These are phyloP conservation scores for Leptomonas pyrrhocoris DNA, from an alignment of 208 protist species.

Conservation along the genomic window DNA sequence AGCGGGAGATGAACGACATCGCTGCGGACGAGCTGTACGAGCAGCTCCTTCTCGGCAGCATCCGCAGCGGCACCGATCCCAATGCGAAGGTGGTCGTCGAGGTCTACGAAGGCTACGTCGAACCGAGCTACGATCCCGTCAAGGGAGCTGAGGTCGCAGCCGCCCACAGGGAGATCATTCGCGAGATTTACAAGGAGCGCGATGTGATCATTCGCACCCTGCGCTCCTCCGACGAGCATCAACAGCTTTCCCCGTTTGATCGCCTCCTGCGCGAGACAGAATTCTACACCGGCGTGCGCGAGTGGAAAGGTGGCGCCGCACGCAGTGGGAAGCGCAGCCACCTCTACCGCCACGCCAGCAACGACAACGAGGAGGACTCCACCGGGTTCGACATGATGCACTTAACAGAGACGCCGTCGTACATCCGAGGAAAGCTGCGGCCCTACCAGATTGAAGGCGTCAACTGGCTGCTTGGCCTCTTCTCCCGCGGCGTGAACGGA, in stretches of 20 bases:
- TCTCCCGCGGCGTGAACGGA: slow-evolving; percentile 96
- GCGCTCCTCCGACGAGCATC: slow-evolving; percentile 66
- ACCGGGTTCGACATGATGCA: slow-evolving; percentile 67
- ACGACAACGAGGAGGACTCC: slow-evolving; percentile 48
- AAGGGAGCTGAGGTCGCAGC: slow-evolving; percentile 42
- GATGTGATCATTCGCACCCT: slow-evolving; percentile 70
- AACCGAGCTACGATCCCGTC: slow-evolving; percentile 57
- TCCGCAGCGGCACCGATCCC: slow-evolving; percentile 69
- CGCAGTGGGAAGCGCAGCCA: slow-evolving; percentile 19
- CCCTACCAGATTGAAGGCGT: slow-evolving; percentile 98
- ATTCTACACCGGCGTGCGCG: slow-evolving; percentile 86
- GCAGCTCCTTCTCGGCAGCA: slow-evolving; percentile 71
- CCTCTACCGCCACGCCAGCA: slow-evolving; percentile 28
- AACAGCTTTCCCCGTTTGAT: slow-evolving; percentile 69
- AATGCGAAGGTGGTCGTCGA: slow-evolving; percentile 64
- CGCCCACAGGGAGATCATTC: slow-evolving; percentile 38
- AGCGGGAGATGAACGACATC: slow-evolving; percentile 82
- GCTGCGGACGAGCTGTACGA: slow-evolving; percentile 80
- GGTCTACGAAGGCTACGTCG: slow-evolving; percentile 75
- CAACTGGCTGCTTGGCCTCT: slow-evolving; percentile 98
- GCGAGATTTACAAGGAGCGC: slow-evolving; percentile 58
- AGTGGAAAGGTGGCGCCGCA: slow-evolving; percentile 52
- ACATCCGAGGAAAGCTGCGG: slow-evolving; percentile 93
- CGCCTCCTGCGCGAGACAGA: slow-evolving; percentile 80
- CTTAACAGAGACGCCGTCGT: slow-evolving; percentile 84